phyloP scores from a whole-genome alignment of 225 moss, liverwort and hornwort genomes.

The Antitrichia curtipendula region DNA sequence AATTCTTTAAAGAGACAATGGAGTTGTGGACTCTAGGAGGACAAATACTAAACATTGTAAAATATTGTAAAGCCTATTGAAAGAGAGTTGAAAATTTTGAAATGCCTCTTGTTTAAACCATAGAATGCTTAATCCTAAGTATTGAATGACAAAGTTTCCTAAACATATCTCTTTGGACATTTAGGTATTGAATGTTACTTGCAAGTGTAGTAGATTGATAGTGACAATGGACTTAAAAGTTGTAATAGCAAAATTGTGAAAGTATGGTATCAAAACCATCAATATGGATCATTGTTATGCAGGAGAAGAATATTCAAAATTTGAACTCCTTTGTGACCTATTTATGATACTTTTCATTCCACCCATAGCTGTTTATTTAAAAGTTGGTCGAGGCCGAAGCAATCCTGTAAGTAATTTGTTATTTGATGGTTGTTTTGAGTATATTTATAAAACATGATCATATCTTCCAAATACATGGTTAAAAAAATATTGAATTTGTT shows the following conservation, averaged over 20 bases:
- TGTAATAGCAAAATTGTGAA: background rate
- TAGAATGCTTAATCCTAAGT: too few species aligned
- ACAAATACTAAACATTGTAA: background rate
- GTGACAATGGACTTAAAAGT: too few species aligned
- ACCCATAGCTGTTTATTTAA: background rate
- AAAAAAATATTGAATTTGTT: background rate
- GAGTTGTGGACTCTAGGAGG: rapidly evolving
- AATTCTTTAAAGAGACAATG: background rate
- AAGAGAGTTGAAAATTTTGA: background rate
- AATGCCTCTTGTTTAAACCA: background rate
- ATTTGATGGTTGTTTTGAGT: background rate
- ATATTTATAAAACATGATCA: background rate
- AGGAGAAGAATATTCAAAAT: background rate
- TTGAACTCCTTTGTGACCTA: background rate
- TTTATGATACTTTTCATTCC: background rate
- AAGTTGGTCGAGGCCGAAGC: slow-evolving; percentile 9
- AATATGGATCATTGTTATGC: background rate
- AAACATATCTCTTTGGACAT: background rate
- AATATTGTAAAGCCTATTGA: background rate
- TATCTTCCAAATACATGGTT: background rate
- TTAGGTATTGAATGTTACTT: background rate
- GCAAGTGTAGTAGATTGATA: background rate
- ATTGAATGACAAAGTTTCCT: background rate
- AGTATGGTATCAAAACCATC: background rate
- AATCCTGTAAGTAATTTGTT: background rate